Conservation (phyloP, 2,329 filamentous ascomycete genomes). For the Aspergillus ibericus region DNA sequence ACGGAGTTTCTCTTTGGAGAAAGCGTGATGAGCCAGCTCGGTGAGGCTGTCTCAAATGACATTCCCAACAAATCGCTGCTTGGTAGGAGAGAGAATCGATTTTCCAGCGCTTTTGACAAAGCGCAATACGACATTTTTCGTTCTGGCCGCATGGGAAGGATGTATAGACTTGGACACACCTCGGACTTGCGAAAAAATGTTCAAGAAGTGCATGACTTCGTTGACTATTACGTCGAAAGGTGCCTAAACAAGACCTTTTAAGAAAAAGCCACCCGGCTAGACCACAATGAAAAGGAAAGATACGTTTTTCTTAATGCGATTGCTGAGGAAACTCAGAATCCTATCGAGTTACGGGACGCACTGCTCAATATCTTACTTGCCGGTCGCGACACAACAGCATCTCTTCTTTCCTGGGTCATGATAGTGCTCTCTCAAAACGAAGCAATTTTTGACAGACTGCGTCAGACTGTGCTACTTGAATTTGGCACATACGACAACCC, state of each 20-base stretch:
- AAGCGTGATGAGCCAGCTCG: slow-evolving; percentile 61
- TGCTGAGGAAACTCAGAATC: slow-evolving; percentile 47
- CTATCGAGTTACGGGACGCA: slow-evolving; percentile 49
- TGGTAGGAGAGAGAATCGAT: slow-evolving; percentile 37
- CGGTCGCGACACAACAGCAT: no score
- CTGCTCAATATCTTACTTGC: slow-evolving; percentile 53
- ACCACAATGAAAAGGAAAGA: no score
- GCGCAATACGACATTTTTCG: no score
- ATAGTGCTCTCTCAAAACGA: slow-evolving; percentile 23
- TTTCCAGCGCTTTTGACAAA: slow-evolving; percentile 28
- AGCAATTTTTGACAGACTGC: slow-evolving; percentile 17
- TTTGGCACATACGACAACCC: slow-evolving; percentile 20
- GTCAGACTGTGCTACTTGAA: slow-evolving; percentile 13
- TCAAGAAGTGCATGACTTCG: slow-evolving; percentile 19
- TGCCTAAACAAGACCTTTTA: slow-evolving; percentile 23
- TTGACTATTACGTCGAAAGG: slow-evolving; percentile 22
- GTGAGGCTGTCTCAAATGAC: no score
- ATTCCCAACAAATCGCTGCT: no score
- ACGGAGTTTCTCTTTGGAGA: slow-evolving; percentile 84
- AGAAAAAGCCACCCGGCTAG: slow-evolving; percentile 33
- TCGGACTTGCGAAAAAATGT: slow-evolving; percentile 17
- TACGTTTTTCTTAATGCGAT: slow-evolving; percentile 55
- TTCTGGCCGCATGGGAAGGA: no score
- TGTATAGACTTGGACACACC: no score
- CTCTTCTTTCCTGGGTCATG: slow-evolving; percentile 41